Base-by-base conservation (phyloP, 1,139 yeast genomes). In the Geotrichum histeridarum region DNA sequence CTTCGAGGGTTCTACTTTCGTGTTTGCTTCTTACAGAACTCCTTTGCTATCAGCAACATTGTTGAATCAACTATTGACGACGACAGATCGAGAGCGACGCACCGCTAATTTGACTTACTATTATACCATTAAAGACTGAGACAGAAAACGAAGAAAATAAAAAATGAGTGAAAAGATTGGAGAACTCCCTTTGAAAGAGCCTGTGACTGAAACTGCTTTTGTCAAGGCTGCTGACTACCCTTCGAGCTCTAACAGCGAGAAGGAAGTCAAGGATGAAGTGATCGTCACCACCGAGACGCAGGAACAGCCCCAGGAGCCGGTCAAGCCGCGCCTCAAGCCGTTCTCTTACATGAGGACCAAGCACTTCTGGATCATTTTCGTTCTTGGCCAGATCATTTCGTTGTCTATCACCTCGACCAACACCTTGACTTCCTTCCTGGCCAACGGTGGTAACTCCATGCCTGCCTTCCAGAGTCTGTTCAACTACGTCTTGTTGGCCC, bases 391-490 rank as follows among this genome's bases (percentile, higher is more conserved):
- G 63, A 62, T 73, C 43, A 63, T 75, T 48, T 73, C 77, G 12
- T 61, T 73, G 61, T 64, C 73, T 56, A 66, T 74, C 48, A 73
- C 72, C 12, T 72, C 75, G 41, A 74, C 78, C 35, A 74, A 74
- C 59, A 73, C 77, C 27, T 61, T 74, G 59, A 72, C 77, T 27
- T 68, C 76, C 4, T 72, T 64, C 46, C 57, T 75, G 64, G 69
- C 70, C 39, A 60, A 71, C 48, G 66, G 66, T 14, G 74, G 73
- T 18, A 66, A 68, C 59, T 64, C 72, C 36, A 69, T 74, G 59
- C 78, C 78, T 27, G 76, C 77, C 3, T 71, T 74, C 60, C 78
- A 74, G 63, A 67, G 74, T 38, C 59, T 74, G 58, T 69, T 74
- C 64, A 72, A 72, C 63, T 74, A 74, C 56, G 72, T 64, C 17